phyloP scores from a whole-genome alignment of 2,329 filamentous ascomycete genomes.

The Xylariaceae sp. region DNA sequence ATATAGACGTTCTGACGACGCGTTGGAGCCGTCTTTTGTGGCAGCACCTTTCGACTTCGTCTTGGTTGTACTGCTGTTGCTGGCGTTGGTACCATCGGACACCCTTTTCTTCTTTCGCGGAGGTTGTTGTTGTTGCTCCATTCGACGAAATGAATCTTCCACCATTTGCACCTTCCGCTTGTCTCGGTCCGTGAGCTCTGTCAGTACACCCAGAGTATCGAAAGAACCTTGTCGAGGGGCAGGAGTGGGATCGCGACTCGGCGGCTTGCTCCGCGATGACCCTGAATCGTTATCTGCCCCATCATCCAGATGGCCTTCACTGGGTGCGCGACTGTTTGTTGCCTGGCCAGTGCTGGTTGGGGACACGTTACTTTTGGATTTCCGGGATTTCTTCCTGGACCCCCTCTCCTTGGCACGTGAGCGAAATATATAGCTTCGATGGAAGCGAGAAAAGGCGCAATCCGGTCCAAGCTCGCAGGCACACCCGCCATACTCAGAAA shows the following conservation, averaged over 20 bases:
- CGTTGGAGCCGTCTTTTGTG: constrained; percentile 24
- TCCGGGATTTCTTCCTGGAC: constrained; percentile 48
- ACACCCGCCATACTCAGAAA: constrained; percentile 76
- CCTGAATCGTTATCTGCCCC: constrained; percentile 52
- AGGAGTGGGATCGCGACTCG: constrained; percentile 63
- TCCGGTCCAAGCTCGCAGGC: constrained; percentile 64
- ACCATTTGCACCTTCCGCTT: constrained; percentile 65
- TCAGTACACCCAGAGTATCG: constrained; percentile 57
- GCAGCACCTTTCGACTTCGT: constrained; percentile 32
- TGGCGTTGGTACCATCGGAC: constrained; percentile 42
- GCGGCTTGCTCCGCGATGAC: constrained; percentile 59
- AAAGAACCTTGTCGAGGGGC: constrained; percentile 54
- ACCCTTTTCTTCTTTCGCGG: constrained; percentile 62
- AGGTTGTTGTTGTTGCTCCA: constrained; percentile 55
- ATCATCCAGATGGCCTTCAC: constrained; percentile 57
- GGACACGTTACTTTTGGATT: constrained; percentile 54
- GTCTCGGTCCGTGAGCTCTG: constrained; percentile 62
- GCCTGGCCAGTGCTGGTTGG: constrained; percentile 60
- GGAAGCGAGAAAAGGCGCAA: constrained; percentile 62
- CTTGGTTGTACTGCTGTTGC: constrained; percentile 32
- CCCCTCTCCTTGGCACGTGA: constrained; percentile 36
- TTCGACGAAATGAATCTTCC: constrained; percentile 59
- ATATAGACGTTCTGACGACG: constrained; percentile 40
- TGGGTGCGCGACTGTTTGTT: constrained; percentile 60
- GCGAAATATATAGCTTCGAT: constrained; percentile 52